A percentile compares a stretch with the other conserved stretches of the same genome.
Evolutionary conservation across 164 flowering plant species (phyloP).

Genomic region (Amborella trichopoda): DNA sequence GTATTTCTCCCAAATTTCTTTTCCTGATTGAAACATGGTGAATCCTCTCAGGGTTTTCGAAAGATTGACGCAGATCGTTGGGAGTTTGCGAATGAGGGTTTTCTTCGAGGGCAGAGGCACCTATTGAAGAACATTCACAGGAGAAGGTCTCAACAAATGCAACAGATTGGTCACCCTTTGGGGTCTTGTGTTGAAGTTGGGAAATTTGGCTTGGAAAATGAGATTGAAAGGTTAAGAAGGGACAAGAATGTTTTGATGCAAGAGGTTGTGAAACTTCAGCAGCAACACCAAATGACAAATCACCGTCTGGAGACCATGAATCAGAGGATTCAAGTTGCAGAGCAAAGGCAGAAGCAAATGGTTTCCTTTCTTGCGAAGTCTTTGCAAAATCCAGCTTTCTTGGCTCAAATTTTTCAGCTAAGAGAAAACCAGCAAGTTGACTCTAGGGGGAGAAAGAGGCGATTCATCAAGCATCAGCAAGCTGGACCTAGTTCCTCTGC

Average conservation of each 20-base stretch:
- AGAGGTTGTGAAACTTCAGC: constrained; percentile 60
- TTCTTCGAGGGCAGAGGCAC: constrained; percentile 31
- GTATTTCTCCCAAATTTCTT: too few species aligned
- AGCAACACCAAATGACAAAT: constrained; percentile 64
- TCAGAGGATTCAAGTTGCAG: constrained; percentile 56
- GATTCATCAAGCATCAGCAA: neutral
- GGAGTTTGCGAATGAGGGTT: constrained; percentile 40
- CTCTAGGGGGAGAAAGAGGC: neutral
- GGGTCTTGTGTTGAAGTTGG: constrained; percentile 62
- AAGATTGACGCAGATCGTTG: constrained; percentile 52
- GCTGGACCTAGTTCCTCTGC: neutral
- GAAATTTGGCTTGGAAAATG: constrained; percentile 54
- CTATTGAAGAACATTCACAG: constrained; percentile 26
- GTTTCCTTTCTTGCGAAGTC: constrained; percentile 80
- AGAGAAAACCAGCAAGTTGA: neutral
- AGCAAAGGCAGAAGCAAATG: constrained; percentile 70
- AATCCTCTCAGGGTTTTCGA: constrained; percentile 68
- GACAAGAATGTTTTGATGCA: constrained; percentile 72
- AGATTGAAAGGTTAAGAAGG: constrained; percentile 50
- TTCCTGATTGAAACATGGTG: too few species aligned
- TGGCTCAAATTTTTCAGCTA: constrained; percentile 46
- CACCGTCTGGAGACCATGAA: constrained; percentile 43
- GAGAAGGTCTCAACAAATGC: constrained; percentile 28
- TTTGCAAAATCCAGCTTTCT: constrained; percentile 57
- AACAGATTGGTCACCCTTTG: constrained; percentile 19